These are phyloP conservation scores for Hibiscus trionum DNA, from an alignment of 345 rosid genomes.

Conservation along the genomic window DNA sequence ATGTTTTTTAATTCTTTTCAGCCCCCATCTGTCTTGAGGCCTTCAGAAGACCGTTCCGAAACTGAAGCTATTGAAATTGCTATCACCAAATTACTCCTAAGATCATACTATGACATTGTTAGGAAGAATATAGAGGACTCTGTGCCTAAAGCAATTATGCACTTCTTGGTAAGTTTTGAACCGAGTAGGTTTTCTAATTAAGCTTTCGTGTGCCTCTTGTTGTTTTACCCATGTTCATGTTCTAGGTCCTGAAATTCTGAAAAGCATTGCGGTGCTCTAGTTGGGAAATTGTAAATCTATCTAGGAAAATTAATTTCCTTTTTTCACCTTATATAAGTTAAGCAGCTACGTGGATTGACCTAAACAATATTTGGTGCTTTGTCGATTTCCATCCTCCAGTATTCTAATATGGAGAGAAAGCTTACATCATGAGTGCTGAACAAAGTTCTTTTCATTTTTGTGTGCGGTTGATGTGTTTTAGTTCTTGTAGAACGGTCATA, in stretches of 20 bases:
- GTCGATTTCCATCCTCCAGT: not conserved
- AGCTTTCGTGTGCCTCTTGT: not conserved
- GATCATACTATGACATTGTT: conserved; percentile 91
- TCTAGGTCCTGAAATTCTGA: not conserved
- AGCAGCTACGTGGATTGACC: not conserved
- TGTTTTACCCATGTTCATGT: not conserved
- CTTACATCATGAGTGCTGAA: not conserved
- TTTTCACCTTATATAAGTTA: not conserved
- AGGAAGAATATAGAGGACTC: conserved; percentile 87
- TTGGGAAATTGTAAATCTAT: not conserved
- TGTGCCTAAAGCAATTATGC: conserved; percentile 95
- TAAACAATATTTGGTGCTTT: not conserved
- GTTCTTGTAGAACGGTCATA: not conserved
- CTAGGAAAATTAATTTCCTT: not conserved
- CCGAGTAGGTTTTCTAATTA: conserved; percentile 1
- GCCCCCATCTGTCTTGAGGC: conserved; percentile 91
- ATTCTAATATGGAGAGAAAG: not conserved
- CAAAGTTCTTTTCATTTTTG: not conserved
- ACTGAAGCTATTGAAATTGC: conserved; percentile 71
- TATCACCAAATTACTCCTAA: conserved; percentile 68
- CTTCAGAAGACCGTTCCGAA: conserved; percentile 76
- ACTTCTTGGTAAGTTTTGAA: conserved; percentile 61
- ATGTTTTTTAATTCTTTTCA: conserved; percentile 22
- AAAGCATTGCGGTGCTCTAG: not conserved
- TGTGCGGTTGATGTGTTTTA: not conserved